phyloP scores from a whole-genome alignment of 2,329 filamentous ascomycete species.

The Rhynchosporium agropyri region DNA sequence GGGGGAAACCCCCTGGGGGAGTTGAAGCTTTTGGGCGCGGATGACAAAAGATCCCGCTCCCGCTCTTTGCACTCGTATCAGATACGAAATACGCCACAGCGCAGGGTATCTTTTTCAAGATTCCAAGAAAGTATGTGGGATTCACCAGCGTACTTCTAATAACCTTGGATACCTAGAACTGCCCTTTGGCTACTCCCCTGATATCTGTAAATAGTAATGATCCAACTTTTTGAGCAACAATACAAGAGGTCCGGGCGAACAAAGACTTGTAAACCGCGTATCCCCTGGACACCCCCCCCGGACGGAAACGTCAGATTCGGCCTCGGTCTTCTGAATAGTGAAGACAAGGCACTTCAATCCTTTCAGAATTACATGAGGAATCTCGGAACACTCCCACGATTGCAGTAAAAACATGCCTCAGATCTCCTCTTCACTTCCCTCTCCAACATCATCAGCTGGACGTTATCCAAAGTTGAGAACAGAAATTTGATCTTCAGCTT shows the following conservation, averaged over 20 bases:
- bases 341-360: conserved; percentile 8
- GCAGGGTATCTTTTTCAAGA: conserved; percentile 7
- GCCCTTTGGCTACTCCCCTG: no score
- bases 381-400: conserved; percentile 10
- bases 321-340: not conserved
- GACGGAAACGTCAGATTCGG: not conserved
- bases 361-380: conserved; percentile 10
- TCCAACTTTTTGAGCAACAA: conserved; percentile 11
- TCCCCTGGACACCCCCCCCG: not conserved
- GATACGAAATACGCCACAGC: conserved; percentile 11
- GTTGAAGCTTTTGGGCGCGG: conserved; percentile 6
- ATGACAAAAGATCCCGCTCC: conserved; percentile 16
- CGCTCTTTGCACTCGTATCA: conserved; percentile 2
- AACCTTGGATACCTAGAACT: not conserved
- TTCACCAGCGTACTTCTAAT: not conserved
- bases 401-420: conserved; percentile 26
- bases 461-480: not conserved
- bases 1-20: not conserved
- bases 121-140: not conserved
- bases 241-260: conserved; percentile 6
- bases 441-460: conserved; percentile 22
- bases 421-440: conserved; percentile 23
- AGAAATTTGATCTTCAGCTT: not conserved
- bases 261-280: conserved; percentile 12
- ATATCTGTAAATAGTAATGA: no score